These are phyloP conservation scores for Ophiobolus disseminans DNA, from an alignment of 2,329 filamentous ascomycete species.

Conservation along the genomic window DNA sequence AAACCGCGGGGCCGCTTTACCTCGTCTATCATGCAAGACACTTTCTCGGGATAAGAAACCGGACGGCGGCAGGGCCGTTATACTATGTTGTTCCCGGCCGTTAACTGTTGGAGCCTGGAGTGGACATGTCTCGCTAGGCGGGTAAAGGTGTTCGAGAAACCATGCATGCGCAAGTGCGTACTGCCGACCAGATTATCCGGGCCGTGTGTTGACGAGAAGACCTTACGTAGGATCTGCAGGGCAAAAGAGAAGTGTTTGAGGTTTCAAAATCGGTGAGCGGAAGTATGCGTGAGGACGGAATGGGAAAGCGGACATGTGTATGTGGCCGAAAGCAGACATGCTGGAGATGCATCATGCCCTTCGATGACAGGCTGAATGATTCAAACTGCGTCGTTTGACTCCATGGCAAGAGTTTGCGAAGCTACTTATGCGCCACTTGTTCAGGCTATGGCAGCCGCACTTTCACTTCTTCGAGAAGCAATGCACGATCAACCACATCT, in stretches of 20 bases:
- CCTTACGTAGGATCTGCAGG: neutral
- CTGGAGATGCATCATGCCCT: neutral
- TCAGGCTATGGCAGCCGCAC: constrained; percentile 16
- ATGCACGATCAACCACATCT: constrained; percentile 68
- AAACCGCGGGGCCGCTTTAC: neutral
- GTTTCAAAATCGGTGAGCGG: constrained; percentile 1
- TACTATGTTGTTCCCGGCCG: no score
- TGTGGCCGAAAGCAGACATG: neutral
- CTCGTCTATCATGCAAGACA: constrained; percentile 1
- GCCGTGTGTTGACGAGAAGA: constrained; percentile 7
- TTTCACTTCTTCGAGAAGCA: constrained; percentile 68
- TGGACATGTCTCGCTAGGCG: neutral
- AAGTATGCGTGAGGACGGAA: neutral
- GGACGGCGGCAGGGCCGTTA: no score
- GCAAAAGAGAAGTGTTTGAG: no score
- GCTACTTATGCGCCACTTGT: neutral
- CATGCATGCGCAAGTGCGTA: neutral
- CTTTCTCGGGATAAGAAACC: no score
- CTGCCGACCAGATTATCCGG: constrained; percentile 13
- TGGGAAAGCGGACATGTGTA: neutral
- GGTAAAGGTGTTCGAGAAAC: neutral
- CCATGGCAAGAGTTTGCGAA: neutral
- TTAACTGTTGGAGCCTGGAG: neutral
- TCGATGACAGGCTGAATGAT: neutral
- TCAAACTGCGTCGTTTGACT: neutral